Percentiles rank a stretch among this genome's conserved stretches.
Conservation (phyloP, 352 stramenopile species). For the Globisporangium carolinianum region DNA sequence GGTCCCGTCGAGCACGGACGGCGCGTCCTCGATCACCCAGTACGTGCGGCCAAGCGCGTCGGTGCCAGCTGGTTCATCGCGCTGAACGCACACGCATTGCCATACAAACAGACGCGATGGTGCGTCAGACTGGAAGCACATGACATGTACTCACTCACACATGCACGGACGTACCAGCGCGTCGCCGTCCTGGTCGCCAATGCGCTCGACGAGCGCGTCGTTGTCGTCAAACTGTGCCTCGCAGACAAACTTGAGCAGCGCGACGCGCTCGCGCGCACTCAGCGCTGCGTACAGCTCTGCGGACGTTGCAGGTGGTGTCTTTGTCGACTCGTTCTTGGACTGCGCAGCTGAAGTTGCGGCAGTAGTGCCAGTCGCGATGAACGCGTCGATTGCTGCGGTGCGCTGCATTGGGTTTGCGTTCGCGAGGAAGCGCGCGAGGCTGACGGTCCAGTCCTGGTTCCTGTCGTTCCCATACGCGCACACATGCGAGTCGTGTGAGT, state of each 20-base stretch:
- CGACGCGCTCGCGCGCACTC: constrained; percentile 28
- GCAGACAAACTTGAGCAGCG: constrained; percentile 53
- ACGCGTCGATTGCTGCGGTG: constrained; percentile 5
- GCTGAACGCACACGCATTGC: constrained; percentile 15
- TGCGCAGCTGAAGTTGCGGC: background rate
- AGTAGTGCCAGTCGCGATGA: constrained; percentile 4
- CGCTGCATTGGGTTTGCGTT: constrained; percentile 20
- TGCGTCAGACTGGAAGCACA: background rate
- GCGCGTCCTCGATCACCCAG: constrained; percentile 55
- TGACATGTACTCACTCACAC: background rate
- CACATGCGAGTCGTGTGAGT: background rate
- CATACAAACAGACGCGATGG: background rate
- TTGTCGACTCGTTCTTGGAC: constrained; percentile 8
- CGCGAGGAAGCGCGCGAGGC: constrained; percentile 40
- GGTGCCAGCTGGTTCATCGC: constrained; percentile 35
- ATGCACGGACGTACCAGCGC: constrained; percentile 21
- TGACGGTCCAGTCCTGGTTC: constrained; percentile 38
- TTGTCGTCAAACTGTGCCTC: constrained; percentile 67
- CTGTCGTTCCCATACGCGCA: constrained; percentile 12
- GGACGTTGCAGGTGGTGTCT: constrained; percentile 13
- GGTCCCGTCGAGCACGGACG: constrained; percentile 38
- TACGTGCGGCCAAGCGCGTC: constrained; percentile 46
- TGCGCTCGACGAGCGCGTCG: constrained; percentile 40
- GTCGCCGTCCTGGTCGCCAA: constrained; percentile 46
- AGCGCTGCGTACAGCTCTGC: constrained; percentile 37